Conservation (phyloP, 176 grass and related monocot genomes). For the Chloris gayana region DNA sequence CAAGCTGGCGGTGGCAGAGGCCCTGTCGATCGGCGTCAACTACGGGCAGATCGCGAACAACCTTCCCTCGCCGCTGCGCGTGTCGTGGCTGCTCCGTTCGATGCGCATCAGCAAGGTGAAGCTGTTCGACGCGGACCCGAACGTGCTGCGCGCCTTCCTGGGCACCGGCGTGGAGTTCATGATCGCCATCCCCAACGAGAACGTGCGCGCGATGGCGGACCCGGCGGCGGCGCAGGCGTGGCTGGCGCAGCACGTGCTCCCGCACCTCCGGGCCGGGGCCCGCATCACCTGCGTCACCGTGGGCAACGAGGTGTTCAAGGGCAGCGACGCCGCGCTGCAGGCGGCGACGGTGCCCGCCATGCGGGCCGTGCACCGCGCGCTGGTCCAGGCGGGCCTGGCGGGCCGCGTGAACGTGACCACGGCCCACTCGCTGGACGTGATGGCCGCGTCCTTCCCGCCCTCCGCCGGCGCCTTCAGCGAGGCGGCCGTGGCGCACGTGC, state of each 20-base stretch:
- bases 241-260: constrained; percentile 53
- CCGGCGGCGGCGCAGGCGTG: constrained; percentile 54
- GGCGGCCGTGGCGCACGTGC: constrained; percentile 42
- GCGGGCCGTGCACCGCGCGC: constrained; percentile 58
- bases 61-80: constrained; percentile 51
- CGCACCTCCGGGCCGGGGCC: constrained; percentile 47
- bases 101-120: constrained; percentile 70
- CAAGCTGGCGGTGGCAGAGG: background rate
- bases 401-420: constrained; percentile 62
- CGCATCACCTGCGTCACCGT: constrained; percentile 76
- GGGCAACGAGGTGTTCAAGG: constrained; percentile 77
- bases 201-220: constrained; percentile 46
- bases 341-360: constrained; percentile 59
- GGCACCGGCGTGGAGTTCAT: constrained; percentile 73
- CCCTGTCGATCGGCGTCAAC: constrained; percentile 65
- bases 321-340: constrained; percentile 48
- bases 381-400: constrained; percentile 44
- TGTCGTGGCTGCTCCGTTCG: constrained; percentile 63
- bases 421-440: constrained; percentile 68
- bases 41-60: constrained; percentile 83
- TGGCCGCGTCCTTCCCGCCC: constrained; percentile 65
- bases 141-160: constrained; percentile 63
- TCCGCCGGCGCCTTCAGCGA: constrained; percentile 59
- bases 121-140: constrained; percentile 69
- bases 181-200: constrained; percentile 64